phyloP scores from a whole-genome alignment of 441 rosid genomes.

The Populus hybrid region DNA sequence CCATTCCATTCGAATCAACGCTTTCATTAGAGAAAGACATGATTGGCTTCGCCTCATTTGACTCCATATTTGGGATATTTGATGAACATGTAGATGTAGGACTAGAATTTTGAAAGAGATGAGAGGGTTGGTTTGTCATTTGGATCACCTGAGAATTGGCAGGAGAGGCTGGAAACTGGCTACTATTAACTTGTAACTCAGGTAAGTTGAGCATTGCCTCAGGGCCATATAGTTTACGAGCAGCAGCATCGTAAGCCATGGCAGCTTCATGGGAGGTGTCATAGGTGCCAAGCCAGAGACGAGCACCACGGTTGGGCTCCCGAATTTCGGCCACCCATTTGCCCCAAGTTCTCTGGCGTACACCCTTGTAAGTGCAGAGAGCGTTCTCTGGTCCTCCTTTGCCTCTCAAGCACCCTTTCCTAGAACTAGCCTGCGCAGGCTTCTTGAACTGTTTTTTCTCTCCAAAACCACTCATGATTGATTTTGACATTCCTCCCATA shows the following conservation, averaged over 20 bases:
- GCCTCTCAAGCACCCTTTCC: conserved; percentile 95
- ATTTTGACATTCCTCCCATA: conserved; percentile 23
- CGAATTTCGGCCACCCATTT: conserved; percentile 98
- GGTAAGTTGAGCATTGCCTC: conserved; percentile 82
- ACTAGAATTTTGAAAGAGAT: conserved; percentile 7
- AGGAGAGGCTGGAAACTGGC: conserved; percentile 4
- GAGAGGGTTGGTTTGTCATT: conserved; percentile 13
- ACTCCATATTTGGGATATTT: conserved; percentile 14
- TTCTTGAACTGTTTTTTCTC: conserved; percentile 41
- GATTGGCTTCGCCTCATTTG: conserved; percentile 5
- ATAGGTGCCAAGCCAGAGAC: conserved; percentile 94
- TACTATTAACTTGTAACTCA: conserved; percentile 20
- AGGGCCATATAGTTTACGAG: conserved; percentile 69
- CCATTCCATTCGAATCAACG: conserved; percentile 9
- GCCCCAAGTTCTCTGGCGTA: conserved; percentile 96
- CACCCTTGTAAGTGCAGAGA: conserved; percentile 84
- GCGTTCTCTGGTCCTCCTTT: conserved; percentile 95
- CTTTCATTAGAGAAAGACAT: conserved; percentile 11
- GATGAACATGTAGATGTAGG: background rate
- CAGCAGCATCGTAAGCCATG: conserved; percentile 77
- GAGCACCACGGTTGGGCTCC: conserved; percentile 90
- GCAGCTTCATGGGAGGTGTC: conserved; percentile 85
- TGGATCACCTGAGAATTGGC: conserved; percentile 9
- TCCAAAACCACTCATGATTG: conserved; percentile 27
- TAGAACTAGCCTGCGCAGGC: conserved; percentile 66